Conservation (phyloP, 345 rosid species). For the Arabidopsis suecica region DNA sequence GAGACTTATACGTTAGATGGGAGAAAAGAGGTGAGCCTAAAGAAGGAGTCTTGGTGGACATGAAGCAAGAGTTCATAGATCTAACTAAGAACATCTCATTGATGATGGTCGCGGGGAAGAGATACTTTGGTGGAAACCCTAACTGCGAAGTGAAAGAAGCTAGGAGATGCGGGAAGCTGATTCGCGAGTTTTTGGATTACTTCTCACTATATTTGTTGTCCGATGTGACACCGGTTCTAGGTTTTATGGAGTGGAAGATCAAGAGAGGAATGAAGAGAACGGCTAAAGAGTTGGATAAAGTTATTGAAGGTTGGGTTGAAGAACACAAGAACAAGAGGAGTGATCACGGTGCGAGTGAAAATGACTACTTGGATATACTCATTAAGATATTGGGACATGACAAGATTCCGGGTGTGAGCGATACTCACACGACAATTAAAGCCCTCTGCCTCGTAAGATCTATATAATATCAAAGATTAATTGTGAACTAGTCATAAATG, state of each 20-base stretch:
- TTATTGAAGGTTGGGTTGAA: constrained; percentile 45
- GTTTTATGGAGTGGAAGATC: constrained; percentile 51
- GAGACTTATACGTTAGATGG: constrained; percentile 39
- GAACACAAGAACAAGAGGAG: constrained; percentile 49
- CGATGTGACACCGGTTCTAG: constrained; percentile 50
- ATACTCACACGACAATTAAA: not conserved
- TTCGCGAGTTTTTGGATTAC: constrained; percentile 35
- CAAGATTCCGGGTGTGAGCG: not conserved
- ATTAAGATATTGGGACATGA: not conserved
- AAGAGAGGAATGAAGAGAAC: constrained; percentile 48
- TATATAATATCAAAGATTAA: too few relatives aligned
- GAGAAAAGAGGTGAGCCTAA: not conserved
- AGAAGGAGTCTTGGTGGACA: constrained; percentile 35
- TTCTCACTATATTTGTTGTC: constrained; percentile 45
- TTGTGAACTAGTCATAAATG: too few relatives aligned
- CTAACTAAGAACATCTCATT: constrained; percentile 47
- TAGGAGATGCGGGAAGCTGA: constrained; percentile 18
- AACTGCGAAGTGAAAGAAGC: constrained; percentile 31
- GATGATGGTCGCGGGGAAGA: constrained; percentile 49
- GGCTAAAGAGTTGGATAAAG: constrained; percentile 45
- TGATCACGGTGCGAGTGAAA: not conserved
- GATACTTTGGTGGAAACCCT: constrained; percentile 29
- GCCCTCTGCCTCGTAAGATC: constrained; percentile 25
- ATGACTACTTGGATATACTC: not conserved
- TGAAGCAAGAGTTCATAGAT: constrained; percentile 47